Conservation (phyloP, 1,139 yeast genomes). For the Yamadazyma songkhlaensis region DNA sequence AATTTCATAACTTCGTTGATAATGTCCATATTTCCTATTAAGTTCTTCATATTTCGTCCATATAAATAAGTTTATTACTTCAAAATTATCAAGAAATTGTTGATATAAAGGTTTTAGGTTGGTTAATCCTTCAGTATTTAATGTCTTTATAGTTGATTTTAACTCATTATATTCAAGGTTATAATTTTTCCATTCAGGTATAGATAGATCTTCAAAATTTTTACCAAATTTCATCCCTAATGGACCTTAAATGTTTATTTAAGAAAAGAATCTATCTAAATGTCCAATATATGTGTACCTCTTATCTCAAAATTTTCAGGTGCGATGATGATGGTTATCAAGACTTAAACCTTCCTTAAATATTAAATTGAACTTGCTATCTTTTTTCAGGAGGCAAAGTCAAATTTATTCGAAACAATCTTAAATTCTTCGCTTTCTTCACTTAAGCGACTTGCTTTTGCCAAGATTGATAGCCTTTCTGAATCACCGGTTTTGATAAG, state of each 20-base stretch:
- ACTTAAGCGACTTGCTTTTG: too few relatives aligned
- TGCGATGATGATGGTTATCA: too few relatives aligned
- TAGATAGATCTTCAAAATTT: constrained; percentile 69
- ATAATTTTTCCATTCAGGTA: constrained; percentile 85
- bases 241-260: not conserved
- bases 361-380: too few relatives aligned
- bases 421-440: too few relatives aligned
- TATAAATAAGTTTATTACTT: constrained; percentile 57
- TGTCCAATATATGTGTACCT: not conserved
- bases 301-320: not conserved
- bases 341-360: too few relatives aligned
- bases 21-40: constrained; percentile 25
- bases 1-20: constrained; percentile 16
- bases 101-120: constrained; percentile 22
- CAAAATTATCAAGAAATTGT: constrained; percentile 47
- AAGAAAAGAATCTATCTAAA: not conserved
- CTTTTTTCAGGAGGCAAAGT: too few relatives aligned
- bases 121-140: constrained; percentile 12
- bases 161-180: constrained; percentile 81
- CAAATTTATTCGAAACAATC: too few relatives aligned
- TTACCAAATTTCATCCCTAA: constrained; percentile 77
- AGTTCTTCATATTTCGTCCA: constrained; percentile 65
- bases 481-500: too few relatives aligned
- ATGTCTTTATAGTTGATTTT: constrained; percentile 54
- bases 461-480: too few relatives aligned